Conservation (phyloP, 495 filamentous ascomycete species). For the Astrothelium macrocarpum region DNA sequence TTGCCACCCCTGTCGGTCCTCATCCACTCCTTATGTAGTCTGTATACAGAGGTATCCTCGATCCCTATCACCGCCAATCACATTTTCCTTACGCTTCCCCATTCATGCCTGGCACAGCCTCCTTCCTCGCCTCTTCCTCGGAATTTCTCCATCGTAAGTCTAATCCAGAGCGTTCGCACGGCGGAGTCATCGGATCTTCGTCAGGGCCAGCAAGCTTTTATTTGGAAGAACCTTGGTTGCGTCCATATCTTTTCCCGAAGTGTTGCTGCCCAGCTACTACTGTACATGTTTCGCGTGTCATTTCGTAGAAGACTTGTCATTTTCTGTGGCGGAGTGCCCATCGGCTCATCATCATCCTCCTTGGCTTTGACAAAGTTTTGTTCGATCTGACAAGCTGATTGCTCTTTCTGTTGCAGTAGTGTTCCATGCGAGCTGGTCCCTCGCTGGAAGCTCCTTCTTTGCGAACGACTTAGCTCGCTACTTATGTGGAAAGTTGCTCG, state of each 20-base stretch:
- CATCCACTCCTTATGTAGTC: neutral
- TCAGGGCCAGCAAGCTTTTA: neutral
- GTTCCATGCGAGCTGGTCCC: slow-evolving; percentile 2
- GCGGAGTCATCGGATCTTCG: neutral
- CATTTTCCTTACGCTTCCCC: neutral
- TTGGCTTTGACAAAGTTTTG: neutral
- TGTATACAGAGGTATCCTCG: too few relatives aligned
- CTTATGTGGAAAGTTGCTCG: neutral
- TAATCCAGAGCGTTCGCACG: neutral
- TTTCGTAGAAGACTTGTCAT: neutral
- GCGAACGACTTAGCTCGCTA: neutral
- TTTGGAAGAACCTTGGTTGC: neutral
- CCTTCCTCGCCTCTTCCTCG: neutral
- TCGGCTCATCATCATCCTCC: neutral
- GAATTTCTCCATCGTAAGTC: neutral
- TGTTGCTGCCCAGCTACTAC: neutral
- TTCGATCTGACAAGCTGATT: slow-evolving; percentile 1
- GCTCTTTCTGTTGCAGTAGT: neutral
- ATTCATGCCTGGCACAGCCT: slow-evolving; percentile 2
- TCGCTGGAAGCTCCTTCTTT: slow-evolving; percentile 4
- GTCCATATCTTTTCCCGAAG: neutral
- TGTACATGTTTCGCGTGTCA: neutral
- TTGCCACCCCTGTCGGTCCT: neutral
- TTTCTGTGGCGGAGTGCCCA: neutral
- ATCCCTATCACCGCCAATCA: neutral